Evolutionary conservation across 208 protist genomes (phyloP), one percentile per base, ranked within the genome.

Genomic region (Naegleria fowleri): DNA sequence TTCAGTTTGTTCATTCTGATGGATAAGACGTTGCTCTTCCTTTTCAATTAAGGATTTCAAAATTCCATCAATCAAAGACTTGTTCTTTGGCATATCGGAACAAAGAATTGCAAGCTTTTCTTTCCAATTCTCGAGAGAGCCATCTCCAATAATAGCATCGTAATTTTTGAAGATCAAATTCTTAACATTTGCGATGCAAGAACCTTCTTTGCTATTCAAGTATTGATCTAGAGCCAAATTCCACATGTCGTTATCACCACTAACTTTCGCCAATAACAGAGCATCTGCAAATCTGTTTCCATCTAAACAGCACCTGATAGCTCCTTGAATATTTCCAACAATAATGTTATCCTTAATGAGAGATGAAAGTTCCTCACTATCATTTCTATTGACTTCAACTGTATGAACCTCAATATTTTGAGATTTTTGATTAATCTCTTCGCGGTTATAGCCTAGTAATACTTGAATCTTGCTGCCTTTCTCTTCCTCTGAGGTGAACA

Each of bases 91-190:
- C 96, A 41, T n/a, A 36, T 88, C 41, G 2, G 4, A 19, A 38
- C 39, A 88, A 19, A 94, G 95, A 83, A 92, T 93, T 15, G 94
- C 92, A 1, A 96, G 92, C 25, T 93, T 93, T 75, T 93, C 92
- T 79, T 95, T 95, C 95, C 95, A 96, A 52, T 90, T 87, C 22
- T 58, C 25, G 5, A 93, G 83, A 83, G 91, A 89, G 16, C 75
- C 19, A 39, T 88, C 76, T 0, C 92, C 90, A 7, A 91, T 92
- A 38, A 96, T 40, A 0, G 22, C 43, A 36, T 91, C 55, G 33
- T 96, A 91, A 87, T 95, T 92, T 19, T 93, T 86, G 76, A 95
- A 92, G 7, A 95, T 90, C n/a, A 96, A 91, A 29, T 86, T 75
- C 52, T 40, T 79, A 16, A 93, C 36, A 25, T 89, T 52, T 41